phyloP scores from a whole-genome alignment of 352 stramenopile species.

The Blastocystis sp. region DNA sequence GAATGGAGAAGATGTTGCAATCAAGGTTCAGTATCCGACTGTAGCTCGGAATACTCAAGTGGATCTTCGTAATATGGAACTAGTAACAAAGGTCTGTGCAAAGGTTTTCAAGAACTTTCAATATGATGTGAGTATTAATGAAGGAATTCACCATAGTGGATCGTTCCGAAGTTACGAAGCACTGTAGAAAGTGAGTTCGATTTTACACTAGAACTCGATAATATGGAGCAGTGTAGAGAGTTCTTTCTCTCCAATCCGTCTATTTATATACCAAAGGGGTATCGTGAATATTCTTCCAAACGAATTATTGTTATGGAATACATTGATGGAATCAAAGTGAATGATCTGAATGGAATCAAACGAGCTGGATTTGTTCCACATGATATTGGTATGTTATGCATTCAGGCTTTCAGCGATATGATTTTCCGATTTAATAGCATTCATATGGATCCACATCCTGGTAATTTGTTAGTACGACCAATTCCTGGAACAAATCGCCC shows the following conservation, averaged over 20 bases:
- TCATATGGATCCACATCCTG: constrained; percentile 66
- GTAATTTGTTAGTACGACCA: constrained; percentile 34
- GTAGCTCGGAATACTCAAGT: constrained; percentile 22
- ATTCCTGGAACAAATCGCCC: constrained; percentile 26
- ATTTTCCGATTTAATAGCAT: constrained; percentile 53
- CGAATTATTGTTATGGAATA: constrained; percentile 68
- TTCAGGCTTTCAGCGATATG: constrained; percentile 62
- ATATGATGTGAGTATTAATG: neutral
- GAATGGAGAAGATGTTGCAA: constrained; percentile 62
- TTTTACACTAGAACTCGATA: constrained; percentile 33
- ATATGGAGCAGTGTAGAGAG: constrained; percentile 6
- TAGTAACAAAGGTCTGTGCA: constrained; percentile 10
- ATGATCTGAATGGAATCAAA: neutral
- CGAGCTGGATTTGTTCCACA: neutral
- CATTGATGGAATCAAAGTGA: constrained; percentile 53
- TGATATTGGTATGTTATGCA: constrained; percentile 11
- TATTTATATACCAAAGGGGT: constrained; percentile 50
- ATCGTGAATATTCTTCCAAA: neutral
- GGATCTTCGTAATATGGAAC: constrained; percentile 64
- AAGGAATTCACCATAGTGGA: constrained; percentile 16
- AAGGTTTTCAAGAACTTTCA: constrained; percentile 44
- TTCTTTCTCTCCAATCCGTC: constrained; percentile 5
- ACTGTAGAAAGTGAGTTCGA: constrained; percentile 60
- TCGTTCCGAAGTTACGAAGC: constrained; percentile 47
- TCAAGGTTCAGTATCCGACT: constrained; percentile 65